phyloP scores from a whole-genome alignment of 768 basidiomycete genomes.

The Pleurotus tuber-regium region DNA sequence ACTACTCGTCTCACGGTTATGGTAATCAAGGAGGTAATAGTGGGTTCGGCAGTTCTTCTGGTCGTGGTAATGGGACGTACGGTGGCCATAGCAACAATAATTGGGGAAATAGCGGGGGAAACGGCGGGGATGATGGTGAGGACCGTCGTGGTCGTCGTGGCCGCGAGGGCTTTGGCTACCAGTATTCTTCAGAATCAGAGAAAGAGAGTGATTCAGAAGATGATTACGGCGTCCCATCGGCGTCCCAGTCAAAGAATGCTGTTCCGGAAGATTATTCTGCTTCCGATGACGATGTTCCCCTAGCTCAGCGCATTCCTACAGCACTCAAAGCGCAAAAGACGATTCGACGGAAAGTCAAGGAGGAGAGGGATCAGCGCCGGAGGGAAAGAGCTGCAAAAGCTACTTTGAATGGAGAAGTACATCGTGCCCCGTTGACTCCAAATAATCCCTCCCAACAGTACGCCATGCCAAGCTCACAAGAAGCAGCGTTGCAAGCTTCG shows the following conservation, averaged over 20 bases:
- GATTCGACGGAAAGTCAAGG: slow-evolving; percentile 68
- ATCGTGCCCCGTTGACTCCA: slow-evolving; percentile 7
- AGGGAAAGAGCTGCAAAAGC: slow-evolving; percentile 39
- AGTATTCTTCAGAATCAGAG: slow-evolving; percentile 33
- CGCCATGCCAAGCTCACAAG: slow-evolving; percentile 31
- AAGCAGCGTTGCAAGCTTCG: slow-evolving; percentile 36
- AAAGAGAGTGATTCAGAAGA: slow-evolving; percentile 38
- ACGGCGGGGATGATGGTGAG: slow-evolving; percentile 37
- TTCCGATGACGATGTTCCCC: slow-evolving; percentile 78
- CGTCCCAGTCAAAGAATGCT: slow-evolving; percentile 14
- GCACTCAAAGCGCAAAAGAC: slow-evolving; percentile 81
- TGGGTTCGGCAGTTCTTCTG: slow-evolving; percentile 11
- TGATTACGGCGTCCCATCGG: slow-evolving; percentile 30
- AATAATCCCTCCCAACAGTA: background rate
- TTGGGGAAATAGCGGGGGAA: slow-evolving; percentile 19
- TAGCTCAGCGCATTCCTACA: slow-evolving; percentile 80
- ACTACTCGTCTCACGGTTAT: slow-evolving; percentile 14
- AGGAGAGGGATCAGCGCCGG: slow-evolving; percentile 61
- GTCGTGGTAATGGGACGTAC: slow-evolving; percentile 16
- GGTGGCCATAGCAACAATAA: slow-evolving; percentile 15
- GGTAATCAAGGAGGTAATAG: slow-evolving; percentile 13
- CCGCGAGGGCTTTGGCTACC: slow-evolving; percentile 26
- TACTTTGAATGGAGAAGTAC: slow-evolving; percentile 10
- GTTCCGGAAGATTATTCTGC: slow-evolving; percentile 21
- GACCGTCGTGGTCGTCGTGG: slow-evolving; percentile 28